Conservation (phyloP, 352 stramenopile species). For the Peronosclerospora sorghi region DNA sequence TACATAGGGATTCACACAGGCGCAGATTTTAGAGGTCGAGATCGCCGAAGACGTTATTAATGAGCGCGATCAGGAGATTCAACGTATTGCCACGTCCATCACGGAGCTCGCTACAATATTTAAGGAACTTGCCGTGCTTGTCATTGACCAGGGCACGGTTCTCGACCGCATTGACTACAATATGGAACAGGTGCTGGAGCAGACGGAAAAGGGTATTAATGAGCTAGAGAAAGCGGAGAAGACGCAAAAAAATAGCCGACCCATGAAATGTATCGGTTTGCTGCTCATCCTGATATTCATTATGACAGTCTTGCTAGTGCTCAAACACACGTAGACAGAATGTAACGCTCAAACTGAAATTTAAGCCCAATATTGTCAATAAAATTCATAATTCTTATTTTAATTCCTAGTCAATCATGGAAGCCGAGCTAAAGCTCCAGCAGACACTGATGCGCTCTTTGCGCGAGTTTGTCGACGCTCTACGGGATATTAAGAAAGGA, state of each 20-base stretch:
- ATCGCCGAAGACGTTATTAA: constrained; percentile 93
- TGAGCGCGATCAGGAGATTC: constrained; percentile 92
- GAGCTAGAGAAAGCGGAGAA: constrained; percentile 98
- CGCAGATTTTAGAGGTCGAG: constrained; percentile 94
- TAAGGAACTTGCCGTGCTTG: constrained; percentile 98
- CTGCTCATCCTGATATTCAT: constrained; percentile 89
- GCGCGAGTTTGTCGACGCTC: constrained; percentile 52
- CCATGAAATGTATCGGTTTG: constrained; percentile 91
- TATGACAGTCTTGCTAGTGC: constrained; percentile 87
- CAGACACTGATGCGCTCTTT: constrained; percentile 41
- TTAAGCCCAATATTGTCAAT: constrained; percentile 17
- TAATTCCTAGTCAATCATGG: constrained; percentile 12
- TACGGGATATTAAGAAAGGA: constrained; percentile 39
- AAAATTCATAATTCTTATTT: constrained; percentile 4
- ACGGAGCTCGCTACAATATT: constrained; percentile 99
- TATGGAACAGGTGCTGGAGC: constrained; percentile 99
- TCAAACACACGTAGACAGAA: constrained; percentile 81
- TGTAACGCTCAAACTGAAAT: constrained; percentile 3
- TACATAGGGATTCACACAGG: constrained; percentile 85
- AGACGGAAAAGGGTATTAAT: constrained; percentile 96
- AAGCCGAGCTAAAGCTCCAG: constrained; percentile 31
- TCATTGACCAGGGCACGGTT: constrained; percentile 99
- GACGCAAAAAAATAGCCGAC: constrained; percentile 95
- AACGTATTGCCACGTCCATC: constrained; percentile 97
- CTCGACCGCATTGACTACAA: constrained; percentile 99